Base-by-base conservation (phyloP, 495 filamentous ascomycete species). In the Pyrenula aspistea region DNA sequence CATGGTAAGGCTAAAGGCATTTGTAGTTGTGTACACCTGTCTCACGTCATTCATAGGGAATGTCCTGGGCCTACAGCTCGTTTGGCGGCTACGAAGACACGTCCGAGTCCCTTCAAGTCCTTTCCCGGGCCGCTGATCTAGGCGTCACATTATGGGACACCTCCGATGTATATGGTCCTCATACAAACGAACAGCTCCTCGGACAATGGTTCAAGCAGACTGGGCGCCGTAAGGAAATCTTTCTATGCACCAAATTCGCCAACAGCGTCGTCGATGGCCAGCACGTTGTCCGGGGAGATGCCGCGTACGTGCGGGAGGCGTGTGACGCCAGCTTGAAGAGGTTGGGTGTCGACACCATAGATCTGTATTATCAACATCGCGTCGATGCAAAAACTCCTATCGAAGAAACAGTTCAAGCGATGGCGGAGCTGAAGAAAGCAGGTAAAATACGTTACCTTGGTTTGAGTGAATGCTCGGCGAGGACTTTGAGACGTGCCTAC, bases 151-250 rank as follows among this genome's bases (percentile, higher is more conserved):
- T 65, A 53, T 76, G 73, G 73, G 72, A 73, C 54, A 64, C 63
- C 42, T 53, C 72, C 24, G 65, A 70, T 42, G 31, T 42, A 15
- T 42, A 42, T 15, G 31, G 31, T 4, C 31, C 31, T 8, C 31
- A 42, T 15, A 42, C 31, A 4, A 71, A 61, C 49, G 80, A 84
- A 61, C 79, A 78, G 2, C 60, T 83, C 0, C 53, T 85, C 11
- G 78, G 77, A 0, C 77, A 73, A 62, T 85, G 81, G 81, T 79
- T 83, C 58, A 66, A 69, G 1, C 62, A 59, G 8, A 71, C 74
- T 12, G 73, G 70, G 15, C 76, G 78, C 60, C 63, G 77, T 0
- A 55, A 69, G 22, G 63, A 75, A 1, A 75, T 79, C 55, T 77
- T 79, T 63, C 61, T 78, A 12, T 65, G 73, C 0, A 72, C 68